A percentile compares a stretch with the other conserved stretches of the same genome.
Conservation (phyloP, 495 filamentous ascomycete species). For the Neurospora cerealis region DNA sequence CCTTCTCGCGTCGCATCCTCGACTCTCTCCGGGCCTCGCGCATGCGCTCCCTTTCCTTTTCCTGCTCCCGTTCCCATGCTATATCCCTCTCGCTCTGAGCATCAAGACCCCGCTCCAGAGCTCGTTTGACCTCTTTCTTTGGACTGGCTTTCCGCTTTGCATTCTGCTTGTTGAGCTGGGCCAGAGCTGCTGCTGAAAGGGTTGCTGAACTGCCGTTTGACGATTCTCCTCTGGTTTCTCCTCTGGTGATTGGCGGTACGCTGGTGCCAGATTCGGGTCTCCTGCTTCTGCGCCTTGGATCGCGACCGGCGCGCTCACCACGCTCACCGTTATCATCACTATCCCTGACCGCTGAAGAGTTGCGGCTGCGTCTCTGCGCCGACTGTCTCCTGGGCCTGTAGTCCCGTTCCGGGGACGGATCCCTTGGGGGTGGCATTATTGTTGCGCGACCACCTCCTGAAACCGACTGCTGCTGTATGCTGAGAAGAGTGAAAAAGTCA, state of each 20-base stretch:
- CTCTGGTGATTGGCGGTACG: slow-evolving; percentile 8
- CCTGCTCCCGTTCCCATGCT: slow-evolving; percentile 20
- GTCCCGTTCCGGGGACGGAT: background rate
- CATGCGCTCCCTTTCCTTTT: slow-evolving; percentile 18
- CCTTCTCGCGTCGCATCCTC: background rate
- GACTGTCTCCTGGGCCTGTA: background rate
- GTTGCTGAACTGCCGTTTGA: slow-evolving; percentile 5
- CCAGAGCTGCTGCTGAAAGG: slow-evolving; percentile 49
- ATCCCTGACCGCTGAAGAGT: background rate
- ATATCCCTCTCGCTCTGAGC: slow-evolving; percentile 13
- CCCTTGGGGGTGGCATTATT: background rate
- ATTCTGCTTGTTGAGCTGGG: slow-evolving; percentile 50
- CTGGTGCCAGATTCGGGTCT: slow-evolving; percentile 15
- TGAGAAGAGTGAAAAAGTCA: background rate
- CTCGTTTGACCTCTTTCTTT: background rate
- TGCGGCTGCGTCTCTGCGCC: background rate
- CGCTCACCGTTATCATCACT: background rate
- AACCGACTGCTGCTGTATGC: background rate
- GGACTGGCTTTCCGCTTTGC: slow-evolving; percentile 15
- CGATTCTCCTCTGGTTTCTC: slow-evolving; percentile 9
- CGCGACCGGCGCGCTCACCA: background rate
- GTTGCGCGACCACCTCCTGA: background rate
- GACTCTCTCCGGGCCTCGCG: slow-evolving; percentile 7
- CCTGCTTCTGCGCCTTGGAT: slow-evolving; percentile 1
- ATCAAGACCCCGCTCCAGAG: background rate